phyloP scores from a whole-genome alignment of 2,329 filamentous ascomycete species.

The Fusarium sp. region DNA sequence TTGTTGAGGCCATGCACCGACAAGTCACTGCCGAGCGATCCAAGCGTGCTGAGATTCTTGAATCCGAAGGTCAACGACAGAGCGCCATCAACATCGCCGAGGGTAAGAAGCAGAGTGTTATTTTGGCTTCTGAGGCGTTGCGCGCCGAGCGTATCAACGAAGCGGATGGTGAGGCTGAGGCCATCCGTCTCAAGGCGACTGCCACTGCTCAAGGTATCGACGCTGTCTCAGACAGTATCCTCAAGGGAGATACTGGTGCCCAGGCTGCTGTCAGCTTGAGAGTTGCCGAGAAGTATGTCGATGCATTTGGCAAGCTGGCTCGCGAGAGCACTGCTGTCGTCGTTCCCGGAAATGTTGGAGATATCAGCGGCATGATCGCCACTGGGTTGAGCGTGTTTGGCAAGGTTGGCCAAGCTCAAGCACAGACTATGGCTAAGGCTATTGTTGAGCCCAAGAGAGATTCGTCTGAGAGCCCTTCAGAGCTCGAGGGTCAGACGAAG shows the following conservation, averaged over 20 bases:
- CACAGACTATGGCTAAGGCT: constrained; percentile 71
- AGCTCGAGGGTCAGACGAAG: constrained; percentile 28
- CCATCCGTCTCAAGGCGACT: constrained; percentile 85
- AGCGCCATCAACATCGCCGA: constrained; percentile 99
- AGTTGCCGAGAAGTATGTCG: constrained; percentile 98
- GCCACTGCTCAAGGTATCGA: constrained; percentile 92
- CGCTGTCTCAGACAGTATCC: constrained; percentile 81
- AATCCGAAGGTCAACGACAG: constrained; percentile 96
- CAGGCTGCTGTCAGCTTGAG: constrained; percentile 86
- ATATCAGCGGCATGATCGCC: constrained; percentile 96
- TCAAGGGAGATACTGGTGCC: constrained; percentile 77
- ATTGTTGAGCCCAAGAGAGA: constrained; percentile 53
- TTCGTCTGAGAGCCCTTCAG: constrained; percentile 32
- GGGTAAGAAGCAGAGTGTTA: constrained; percentile 96
- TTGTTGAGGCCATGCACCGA: constrained; percentile 97
- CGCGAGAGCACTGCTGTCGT: constrained; percentile 96
- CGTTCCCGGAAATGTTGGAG: constrained; percentile 95
- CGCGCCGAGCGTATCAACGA: constrained; percentile 92
- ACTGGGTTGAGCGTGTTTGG: constrained; percentile 95
- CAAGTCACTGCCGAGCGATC: constrained; percentile 97
- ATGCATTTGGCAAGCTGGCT: constrained; percentile 90
- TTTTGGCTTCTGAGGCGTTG: constrained; percentile 92
- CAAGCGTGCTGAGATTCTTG: constrained; percentile 97
- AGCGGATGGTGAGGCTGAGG: constrained; percentile 92
- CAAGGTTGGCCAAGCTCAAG: constrained; percentile 87